These are phyloP conservation scores for Tolypocladium album DNA, from an alignment of 2,329 filamentous ascomycete species.

Conservation along the genomic window DNA sequence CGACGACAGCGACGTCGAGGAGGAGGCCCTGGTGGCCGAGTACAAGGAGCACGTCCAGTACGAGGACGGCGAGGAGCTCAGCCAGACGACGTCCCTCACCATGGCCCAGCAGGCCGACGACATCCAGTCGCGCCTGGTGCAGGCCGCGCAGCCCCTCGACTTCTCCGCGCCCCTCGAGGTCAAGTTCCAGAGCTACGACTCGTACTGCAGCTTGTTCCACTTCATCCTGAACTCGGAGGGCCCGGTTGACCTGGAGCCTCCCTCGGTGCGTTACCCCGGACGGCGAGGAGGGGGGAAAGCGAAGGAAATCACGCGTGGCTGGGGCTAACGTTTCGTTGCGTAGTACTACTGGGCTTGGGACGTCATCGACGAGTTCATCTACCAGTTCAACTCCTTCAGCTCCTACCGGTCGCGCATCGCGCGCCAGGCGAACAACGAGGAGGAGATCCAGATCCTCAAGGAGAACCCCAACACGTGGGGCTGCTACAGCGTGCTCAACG, in stretches of 20 bases:
- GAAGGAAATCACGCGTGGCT: not conserved
- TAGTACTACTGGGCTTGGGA: conserved; percentile 99
- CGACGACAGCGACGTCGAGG: conserved; percentile 89
- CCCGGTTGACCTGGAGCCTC: conserved; percentile 93
- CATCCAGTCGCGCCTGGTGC: conserved; percentile 82
- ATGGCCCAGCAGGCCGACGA: conserved; percentile 74
- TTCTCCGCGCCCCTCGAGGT: conserved; percentile 92
- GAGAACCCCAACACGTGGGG: conserved; percentile 99
- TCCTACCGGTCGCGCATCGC: conserved; percentile 91
- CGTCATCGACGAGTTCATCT: conserved; percentile 99
- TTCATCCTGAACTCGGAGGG: conserved; percentile 98
- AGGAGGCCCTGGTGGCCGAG: conserved; percentile 91
- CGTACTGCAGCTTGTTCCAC: conserved; percentile 98
- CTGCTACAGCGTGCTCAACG: conserved; percentile 98
- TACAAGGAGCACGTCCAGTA: conserved; percentile 95
- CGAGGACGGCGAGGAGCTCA: conserved; percentile 73
- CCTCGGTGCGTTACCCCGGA: conserved; percentile 58
- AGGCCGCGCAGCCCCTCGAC: conserved; percentile 88
- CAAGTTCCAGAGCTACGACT: conserved; percentile 98
- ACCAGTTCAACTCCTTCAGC: conserved; percentile 99
- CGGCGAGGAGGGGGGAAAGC: not conserved
- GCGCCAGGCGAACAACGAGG: conserved; percentile 71
- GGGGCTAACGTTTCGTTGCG: conserved; percentile 7
- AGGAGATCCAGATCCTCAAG: conserved; percentile 81
- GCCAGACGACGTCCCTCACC: conserved; percentile 58